Percentiles rank a stretch among this genome's conserved stretches.
phyloP scores from a whole-genome alignment of 2,329 filamentous ascomycete species.

The Fusarium redolens region DNA sequence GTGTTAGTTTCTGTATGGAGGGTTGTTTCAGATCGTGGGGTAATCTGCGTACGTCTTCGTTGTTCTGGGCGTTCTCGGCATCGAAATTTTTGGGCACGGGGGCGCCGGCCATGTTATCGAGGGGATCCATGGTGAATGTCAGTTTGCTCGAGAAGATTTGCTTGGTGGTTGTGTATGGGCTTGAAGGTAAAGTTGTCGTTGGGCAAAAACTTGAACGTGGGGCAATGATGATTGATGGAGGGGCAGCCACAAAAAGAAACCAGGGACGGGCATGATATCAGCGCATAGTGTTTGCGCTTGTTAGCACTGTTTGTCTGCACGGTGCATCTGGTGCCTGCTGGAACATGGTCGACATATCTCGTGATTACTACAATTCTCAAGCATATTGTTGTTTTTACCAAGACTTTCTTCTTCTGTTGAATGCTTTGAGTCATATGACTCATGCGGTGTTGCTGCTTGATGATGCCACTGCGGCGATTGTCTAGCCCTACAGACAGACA shows the following conservation, averaged over 20 bases:
- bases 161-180: not conserved
- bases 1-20: not conserved
- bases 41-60: constrained; percentile 62
- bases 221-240: constrained; percentile 47
- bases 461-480: not conserved
- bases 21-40: constrained; percentile 1
- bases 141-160: not conserved
- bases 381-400: not conserved
- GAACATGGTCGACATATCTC: constrained; percentile 18
- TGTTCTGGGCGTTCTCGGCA: constrained; percentile 65
- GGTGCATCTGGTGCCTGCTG: constrained; percentile 24
- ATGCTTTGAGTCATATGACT: not conserved
- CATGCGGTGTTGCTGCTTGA: not conserved
- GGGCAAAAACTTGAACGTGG: constrained; percentile 47
- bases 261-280: constrained; percentile 45
- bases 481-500: not conserved
- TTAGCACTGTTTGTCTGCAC: constrained; percentile 17
- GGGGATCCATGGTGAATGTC: constrained; percentile 50
- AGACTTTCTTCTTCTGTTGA: fast-evolving
- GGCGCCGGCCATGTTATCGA: constrained; percentile 52
- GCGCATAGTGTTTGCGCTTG: constrained; percentile 42
- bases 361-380: not conserved
- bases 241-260: constrained; percentile 39
- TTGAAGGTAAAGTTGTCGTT: constrained; percentile 25
- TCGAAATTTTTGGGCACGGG: constrained; percentile 67